A percentile compares a stretch with the other conserved stretches of the same genome.
phyloP scores from a whole-genome alignment of 176 grass and related monocot genomes.

The bread wheat (Triticum aestivum) region IWGSC_CS_RefSeq_v2.1 NC_057807.1:639048016-639048515 shows the following conservation, averaged over 20 bases:
- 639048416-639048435: not conserved
- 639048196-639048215: no score
- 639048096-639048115: not conserved
- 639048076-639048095: conserved; percentile 54
- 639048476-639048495: conserved; percentile 56
- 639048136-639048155: not conserved
- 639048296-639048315: not conserved
- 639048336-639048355: not conserved
- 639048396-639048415: conserved; percentile 5
- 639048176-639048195: no score
- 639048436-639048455: conserved; percentile 75
- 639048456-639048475: conserved; percentile 82
- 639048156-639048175: not conserved
- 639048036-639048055: conserved; percentile 91
- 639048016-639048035: conserved; percentile 95
- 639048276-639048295: not conserved
- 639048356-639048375: not conserved
- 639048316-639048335: not conserved
- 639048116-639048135: not conserved
- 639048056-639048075: conserved; percentile 92
- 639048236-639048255: no score
- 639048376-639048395: not conserved
- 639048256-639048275: not conserved
- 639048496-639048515: conserved; percentile 66
- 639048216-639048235: no score